phyloP scores from a whole-genome alignment of 2,329 filamentous ascomycete species.

The Lasiodiplodia theobromae region DNA sequence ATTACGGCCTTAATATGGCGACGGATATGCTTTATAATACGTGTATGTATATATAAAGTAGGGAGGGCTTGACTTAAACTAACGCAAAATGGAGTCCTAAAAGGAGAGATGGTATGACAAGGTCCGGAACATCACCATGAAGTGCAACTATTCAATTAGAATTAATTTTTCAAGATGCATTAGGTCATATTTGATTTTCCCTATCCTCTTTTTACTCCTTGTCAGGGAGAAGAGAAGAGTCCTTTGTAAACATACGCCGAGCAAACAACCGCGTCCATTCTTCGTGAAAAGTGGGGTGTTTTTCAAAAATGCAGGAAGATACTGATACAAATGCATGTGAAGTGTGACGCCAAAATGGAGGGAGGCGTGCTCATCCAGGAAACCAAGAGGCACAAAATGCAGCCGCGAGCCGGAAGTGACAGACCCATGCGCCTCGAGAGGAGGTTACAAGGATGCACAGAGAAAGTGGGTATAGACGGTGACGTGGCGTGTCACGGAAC shows the following conservation, averaged over 20 bases:
- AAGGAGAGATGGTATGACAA: too few species aligned
- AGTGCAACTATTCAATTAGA: not conserved
- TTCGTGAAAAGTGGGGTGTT: not conserved
- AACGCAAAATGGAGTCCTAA: too few species aligned
- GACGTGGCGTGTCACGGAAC: not conserved
- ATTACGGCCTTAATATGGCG: not conserved
- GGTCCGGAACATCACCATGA: too few species aligned
- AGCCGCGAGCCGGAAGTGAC: not conserved
- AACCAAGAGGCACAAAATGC: not conserved
- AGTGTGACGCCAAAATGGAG: not conserved
- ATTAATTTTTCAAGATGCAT: not conserved
- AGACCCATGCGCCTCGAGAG: not conserved
- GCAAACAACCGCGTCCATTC: not conserved
- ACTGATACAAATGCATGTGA: not conserved
- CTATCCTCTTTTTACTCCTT: conserved; percentile 6
- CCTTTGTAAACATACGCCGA: not conserved
- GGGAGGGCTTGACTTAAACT: too few species aligned
- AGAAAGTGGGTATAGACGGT: conserved; percentile 14
- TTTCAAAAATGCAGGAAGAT: not conserved
- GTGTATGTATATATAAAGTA: not conserved
- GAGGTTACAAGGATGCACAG: not conserved
- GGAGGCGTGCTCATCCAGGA: not conserved
- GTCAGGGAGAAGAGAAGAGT: not conserved
- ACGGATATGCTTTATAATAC: not conserved
- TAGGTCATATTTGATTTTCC: not conserved